phyloP scores from a whole-genome alignment of 371 early-diverging fungal genomes.

The Funneliformis caledonium region DNA sequence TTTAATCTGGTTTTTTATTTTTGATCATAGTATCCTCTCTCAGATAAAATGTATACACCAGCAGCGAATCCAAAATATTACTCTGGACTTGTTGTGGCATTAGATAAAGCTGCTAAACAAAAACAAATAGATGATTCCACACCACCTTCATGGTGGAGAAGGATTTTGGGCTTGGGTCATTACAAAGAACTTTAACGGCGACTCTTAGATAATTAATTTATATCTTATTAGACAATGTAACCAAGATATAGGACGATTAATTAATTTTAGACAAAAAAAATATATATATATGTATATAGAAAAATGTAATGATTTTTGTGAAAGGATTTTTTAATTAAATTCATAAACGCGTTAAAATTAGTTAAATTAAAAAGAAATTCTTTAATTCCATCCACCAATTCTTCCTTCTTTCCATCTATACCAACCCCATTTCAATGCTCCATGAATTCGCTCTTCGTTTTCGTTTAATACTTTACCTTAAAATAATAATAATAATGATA shows the following conservation, averaged over 20 bases:
- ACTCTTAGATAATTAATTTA: no score
- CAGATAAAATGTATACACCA: slow-evolving; percentile 18
- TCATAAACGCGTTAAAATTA: no score
- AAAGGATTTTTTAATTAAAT: no score
- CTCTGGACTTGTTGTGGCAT: neutral
- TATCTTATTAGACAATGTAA: no score
- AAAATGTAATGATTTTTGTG: neutral
- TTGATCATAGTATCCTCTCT: slow-evolving; percentile 27
- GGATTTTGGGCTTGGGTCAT: neutral
- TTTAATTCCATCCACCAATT: neutral
- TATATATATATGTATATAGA: no score
- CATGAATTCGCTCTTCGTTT: neutral
- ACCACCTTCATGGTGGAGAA: slow-evolving; percentile 9
- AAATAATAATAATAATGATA: neutral
- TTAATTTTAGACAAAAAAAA: no score
- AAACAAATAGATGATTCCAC: slow-evolving; percentile 18
- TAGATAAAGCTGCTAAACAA: slow-evolving; percentile 37
- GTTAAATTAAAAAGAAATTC: neutral
- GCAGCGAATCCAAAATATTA: slow-evolving; percentile 34
- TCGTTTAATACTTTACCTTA: slow-evolving; percentile 22
- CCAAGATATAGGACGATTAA: no score
- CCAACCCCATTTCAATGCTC: slow-evolving; percentile 26
- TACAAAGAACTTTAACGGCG: neutral
- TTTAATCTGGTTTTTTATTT: neutral
- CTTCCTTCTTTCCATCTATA: slow-evolving; percentile 15